These are phyloP conservation scores for Domatiomyces globalis DNA, from an alignment of 2,329 filamentous ascomycete genomes.

Conservation along the genomic window DNA sequence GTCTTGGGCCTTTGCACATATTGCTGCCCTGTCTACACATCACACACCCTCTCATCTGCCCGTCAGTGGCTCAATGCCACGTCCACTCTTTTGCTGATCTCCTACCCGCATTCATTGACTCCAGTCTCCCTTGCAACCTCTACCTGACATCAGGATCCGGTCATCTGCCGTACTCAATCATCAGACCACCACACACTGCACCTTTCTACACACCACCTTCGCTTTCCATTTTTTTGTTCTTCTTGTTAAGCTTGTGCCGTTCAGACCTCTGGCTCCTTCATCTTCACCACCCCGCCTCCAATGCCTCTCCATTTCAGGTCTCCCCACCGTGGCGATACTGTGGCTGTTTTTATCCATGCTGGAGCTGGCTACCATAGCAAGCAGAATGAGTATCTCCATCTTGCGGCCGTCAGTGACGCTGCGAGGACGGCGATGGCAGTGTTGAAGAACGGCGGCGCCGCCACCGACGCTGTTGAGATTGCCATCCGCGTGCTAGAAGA, in stretches of 20 bases:
- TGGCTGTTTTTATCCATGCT: constrained; percentile 87
- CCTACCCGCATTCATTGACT: background rate
- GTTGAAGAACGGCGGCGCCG: constrained; percentile 61
- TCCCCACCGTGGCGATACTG: constrained; percentile 35
- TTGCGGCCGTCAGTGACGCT: constrained; percentile 75
- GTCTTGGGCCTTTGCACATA: background rate
- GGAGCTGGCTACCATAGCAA: constrained; percentile 87
- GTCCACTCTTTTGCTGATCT: background rate
- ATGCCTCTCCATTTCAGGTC: constrained; percentile 24
- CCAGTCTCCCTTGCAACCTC: background rate
- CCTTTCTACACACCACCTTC: background rate
- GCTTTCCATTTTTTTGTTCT: background rate
- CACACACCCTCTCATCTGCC: background rate
- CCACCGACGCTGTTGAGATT: constrained; percentile 78
- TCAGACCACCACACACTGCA: background rate
- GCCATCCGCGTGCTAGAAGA: constrained; percentile 82
- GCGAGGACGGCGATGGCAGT: constrained; percentile 71
- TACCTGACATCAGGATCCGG: background rate
- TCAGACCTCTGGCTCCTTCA: too few relatives aligned
- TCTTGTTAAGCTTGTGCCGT: background rate
- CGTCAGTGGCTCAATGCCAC: background rate
- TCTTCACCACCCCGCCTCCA: background rate
- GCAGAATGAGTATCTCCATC: constrained; percentile 70
- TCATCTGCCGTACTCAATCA: background rate
- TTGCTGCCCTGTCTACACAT: background rate